These are phyloP conservation scores for Stenogyne calaminthoides DNA, from an alignment of 305 asterid species.

Conservation along the genomic window DNA sequence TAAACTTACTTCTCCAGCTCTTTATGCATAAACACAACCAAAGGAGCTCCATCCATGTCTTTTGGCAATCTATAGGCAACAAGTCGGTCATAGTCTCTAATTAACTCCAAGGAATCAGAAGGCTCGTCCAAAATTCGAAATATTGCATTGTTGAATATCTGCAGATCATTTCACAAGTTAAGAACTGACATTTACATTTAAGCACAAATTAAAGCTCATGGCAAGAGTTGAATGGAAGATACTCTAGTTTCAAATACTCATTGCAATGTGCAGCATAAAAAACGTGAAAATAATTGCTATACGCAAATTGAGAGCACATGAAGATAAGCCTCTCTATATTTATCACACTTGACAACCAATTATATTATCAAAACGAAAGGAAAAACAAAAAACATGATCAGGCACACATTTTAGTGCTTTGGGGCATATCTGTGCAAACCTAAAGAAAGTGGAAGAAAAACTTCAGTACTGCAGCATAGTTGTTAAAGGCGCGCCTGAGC, in stretches of 20 bases:
- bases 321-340: not conserved
- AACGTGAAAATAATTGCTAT: conserved; percentile 10
- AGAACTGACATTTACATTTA: conserved; percentile 20
- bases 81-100: conserved; percentile 62
- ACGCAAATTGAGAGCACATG: conserved; percentile 3
- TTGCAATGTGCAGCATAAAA: conserved; percentile 12
- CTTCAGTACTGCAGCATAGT: not conserved
- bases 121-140: conserved; percentile 50
- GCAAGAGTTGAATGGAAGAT: conserved; percentile 5
- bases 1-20: conserved; percentile 51
- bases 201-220: conserved; percentile 20
- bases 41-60: conserved; percentile 45
- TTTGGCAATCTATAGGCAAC: conserved; percentile 75
- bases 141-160: conserved; percentile 55
- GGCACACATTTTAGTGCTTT: not conserved
- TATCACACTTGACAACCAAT: conserved; percentile 12
- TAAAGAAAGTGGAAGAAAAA: not conserved
- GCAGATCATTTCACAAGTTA: conserved; percentile 38
- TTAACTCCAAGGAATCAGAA: conserved; percentile 52
- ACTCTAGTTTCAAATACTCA: not conserved
- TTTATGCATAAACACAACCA: conserved; percentile 59
- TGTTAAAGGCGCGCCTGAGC: too few species aligned
- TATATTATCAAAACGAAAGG: conserved; percentile 9
- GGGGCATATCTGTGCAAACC: conserved; percentile 6
- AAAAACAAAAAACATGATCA: not conserved